Base-by-base conservation (phyloP, 1,284 basidiomycete species). In the Pyrrhoderma lamaoense region DNA sequence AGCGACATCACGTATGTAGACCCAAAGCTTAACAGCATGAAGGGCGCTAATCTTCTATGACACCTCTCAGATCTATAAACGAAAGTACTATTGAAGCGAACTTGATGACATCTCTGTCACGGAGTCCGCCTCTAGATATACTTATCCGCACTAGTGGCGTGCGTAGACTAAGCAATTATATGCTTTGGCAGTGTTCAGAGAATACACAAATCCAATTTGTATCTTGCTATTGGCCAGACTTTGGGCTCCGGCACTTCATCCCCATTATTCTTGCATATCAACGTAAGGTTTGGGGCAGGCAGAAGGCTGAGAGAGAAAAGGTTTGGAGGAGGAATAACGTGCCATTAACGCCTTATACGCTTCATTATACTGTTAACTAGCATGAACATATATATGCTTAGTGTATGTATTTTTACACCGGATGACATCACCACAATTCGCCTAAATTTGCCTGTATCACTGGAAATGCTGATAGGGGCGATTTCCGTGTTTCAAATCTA, bases 131-230 rank as follows among this genome's bases (percentile, higher is more conserved):
- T 1, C 72, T 98, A 2, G 95, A 99, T 63, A 80, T 99, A 45
- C 77, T 98, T 49, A 75, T 99, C 11, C 80, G 96, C 44, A 98
- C 95, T 0, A 93, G 90, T 44, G 92, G 93, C 16, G 96, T 96
- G 1, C 85, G 82, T 46, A 78, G 95, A 2, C 67, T 99, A 18
- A 93, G 90, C 63, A 93, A 97, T 64, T 99, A 86, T 63, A 70
- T 98, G 65, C 79, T 95, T 21, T 98, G 93, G 94, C 94, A 97
- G 83, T 81, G 82, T 58, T 86, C 76, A 50, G 84, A 92, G 59
- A 67, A 86, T 58, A 90, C 92, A 0, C 91, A 94, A 59, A 70
- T 99, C n/a, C 91, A 98, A 64, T 95, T 97, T 66, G 79, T 85
- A n/a, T 70, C 82, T 31, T 81, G 81, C 0, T 95, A 88, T 64